Evolutionary conservation across 2,329 filamentous ascomycete genomes (phyloP).

Genomic region (Pseudogymnoascus sp.): DNA sequence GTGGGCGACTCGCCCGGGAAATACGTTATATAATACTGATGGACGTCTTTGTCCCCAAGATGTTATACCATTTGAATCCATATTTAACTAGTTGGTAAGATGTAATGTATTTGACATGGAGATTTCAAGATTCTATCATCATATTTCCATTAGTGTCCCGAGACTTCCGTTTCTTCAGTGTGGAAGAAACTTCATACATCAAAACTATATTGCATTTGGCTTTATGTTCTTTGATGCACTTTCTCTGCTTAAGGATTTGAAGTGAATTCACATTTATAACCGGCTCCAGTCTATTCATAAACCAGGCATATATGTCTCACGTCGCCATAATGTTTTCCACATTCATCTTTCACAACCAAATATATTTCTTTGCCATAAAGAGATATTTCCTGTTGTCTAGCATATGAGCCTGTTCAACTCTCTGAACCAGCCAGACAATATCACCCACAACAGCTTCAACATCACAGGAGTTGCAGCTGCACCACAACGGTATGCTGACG

Average conservation of each 20-base stretch:
- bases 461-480: neutral
- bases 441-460: neutral
- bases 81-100: neutral
- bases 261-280: neutral
- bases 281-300: neutral
- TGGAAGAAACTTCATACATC: neutral
- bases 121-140: neutral
- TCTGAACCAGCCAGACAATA: neutral
- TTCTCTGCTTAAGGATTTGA: neutral
- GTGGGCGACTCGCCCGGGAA: too few relatives aligned
- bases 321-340: neutral
- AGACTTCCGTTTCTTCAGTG: neutral
- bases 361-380: neutral
- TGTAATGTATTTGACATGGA: neutral
- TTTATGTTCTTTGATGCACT: neutral
- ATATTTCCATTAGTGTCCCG: neutral
- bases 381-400: neutral
- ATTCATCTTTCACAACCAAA: neutral
- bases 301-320: neutral
- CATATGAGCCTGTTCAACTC: neutral
- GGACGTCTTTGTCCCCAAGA: neutral
- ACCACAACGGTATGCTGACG: neutral
- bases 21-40: neutral
- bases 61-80: neutral
- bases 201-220: neutral